A percentile compares a stretch with the other conserved stretches of the same genome.
These are phyloP conservation scores for Ganoderma boninense DNA, from an alignment of 1,284 basidiomycete genomes.

Conservation along the genomic window DNA sequence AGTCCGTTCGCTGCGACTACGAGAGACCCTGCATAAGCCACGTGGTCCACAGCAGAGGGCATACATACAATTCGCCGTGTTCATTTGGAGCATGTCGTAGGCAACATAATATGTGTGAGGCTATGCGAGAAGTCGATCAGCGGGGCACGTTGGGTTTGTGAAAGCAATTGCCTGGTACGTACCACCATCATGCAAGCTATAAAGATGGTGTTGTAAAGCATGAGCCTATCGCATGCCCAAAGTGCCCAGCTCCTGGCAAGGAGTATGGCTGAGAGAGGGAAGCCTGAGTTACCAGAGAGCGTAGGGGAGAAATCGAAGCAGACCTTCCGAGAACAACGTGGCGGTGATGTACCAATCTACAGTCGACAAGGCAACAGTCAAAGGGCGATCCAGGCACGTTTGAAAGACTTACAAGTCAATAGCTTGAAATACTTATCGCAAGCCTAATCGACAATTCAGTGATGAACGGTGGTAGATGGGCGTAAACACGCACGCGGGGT, in stretches of 20 bases:
- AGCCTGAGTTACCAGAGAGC: background rate
- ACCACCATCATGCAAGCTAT: conserved; percentile 4
- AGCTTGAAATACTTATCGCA: background rate
- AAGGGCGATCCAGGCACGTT: background rate
- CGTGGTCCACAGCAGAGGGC: too few relatives aligned
- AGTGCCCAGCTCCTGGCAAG: conserved; percentile 3
- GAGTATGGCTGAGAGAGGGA: background rate
- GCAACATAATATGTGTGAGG: conserved; percentile 1
- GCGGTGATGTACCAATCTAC: conserved; percentile 5
- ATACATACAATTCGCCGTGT: background rate
- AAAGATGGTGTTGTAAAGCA: conserved; percentile 4
- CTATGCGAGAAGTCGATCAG: background rate
- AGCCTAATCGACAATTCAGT: background rate
- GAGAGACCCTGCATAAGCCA: background rate
- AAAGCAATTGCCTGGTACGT: background rate
- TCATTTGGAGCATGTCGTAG: background rate
- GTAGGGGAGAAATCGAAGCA: background rate
- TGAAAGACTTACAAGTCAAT: background rate
- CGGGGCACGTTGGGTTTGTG: too few relatives aligned
- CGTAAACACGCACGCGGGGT: background rate
- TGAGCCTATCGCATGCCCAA: conserved; percentile 3
- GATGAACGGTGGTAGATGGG: background rate
- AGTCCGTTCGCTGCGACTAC: background rate
- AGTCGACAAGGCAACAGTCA: background rate
- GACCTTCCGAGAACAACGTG: conserved; percentile 8